Base-by-base conservation (phyloP, 179 eudicot genomes). In the Beta lomatogona region DNA sequence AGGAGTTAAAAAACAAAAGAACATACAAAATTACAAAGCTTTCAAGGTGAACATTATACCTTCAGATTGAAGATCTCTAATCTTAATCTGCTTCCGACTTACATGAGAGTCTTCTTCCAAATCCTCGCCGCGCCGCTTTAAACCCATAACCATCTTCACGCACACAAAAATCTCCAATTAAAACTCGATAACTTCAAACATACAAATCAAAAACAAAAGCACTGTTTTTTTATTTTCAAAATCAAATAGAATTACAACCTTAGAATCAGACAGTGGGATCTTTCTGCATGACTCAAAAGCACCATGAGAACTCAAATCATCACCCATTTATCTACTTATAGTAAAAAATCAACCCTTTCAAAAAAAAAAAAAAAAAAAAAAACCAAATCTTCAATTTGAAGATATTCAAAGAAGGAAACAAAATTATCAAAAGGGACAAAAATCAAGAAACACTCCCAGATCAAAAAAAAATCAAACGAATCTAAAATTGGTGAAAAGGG, bases 31-130 rank as follows among this genome's bases (percentile, higher is more conserved):
- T 13, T 19, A 36, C 31, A 63, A 19, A 64, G 44, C 22, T 52
- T 71, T 71, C 21, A 72, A 64, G n/a, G 25, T 14, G 18, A 63
- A 52, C 41, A 22, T 52, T n/a, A 66, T 78, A 88, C 97, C 97
- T 89, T 89, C 93, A 8, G 94, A 83, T 1, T 83, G 88, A 81
- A 90, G 89, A 91, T 92, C 92, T 75, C 85, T 82, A 83, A 84
- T 85, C 86, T 89, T 93, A 64, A 76, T 81, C 73, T 86, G 86
- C 80, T 90, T 92, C 3, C 77, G 84, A 71, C 82, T 65, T 25
- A 65, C 66, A 61, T 87, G 89, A 21, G 87, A 84, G 22, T 82
- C 89, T 41, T 83, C 93, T 55, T 78, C 92, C 83, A 71, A 80
- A 44, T 55, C 88, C 87, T 77, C 83, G 21, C 83, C 58, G 5